A percentile compares a stretch with the other conserved stretches of the same genome.
Conservation (phyloP, 331 rosid genomes). For the Acacia pycnantha region DNA sequence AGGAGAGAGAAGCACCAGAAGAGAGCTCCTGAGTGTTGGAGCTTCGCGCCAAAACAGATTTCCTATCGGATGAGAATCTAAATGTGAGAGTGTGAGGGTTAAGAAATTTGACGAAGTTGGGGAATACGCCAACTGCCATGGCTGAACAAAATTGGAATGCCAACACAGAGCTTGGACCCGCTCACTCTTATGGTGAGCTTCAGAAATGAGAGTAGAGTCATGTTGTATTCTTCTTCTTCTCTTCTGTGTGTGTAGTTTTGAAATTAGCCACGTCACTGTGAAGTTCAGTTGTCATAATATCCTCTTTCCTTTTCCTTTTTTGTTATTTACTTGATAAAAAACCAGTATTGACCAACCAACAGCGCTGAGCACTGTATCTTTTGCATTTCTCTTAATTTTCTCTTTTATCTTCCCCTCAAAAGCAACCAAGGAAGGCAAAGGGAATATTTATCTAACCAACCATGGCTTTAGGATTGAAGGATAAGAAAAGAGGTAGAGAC, state of each 20-base stretch:
- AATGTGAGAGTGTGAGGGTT: slow-evolving; percentile 4
- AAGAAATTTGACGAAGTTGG: not conserved
- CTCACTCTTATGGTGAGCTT: not conserved
- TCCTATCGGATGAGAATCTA: slow-evolving; percentile 22
- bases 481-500: not conserved
- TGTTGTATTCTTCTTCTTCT: not conserved
- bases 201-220: no score
- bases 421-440: no score
- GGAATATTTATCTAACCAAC: no score
- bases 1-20: slow-evolving; percentile 18
- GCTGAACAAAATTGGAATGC: not conserved
- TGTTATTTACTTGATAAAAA: not conserved
- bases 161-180: not conserved
- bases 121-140: slow-evolving; percentile 25
- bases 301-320: not conserved
- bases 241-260: not conserved
- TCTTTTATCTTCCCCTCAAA: no score
- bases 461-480: no score
- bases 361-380: no score
- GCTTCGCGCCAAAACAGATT: slow-evolving; percentile 33
- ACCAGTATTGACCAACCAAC: not conserved
- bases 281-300: not conserved
- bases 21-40: slow-evolving; percentile 26
- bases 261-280: slow-evolving; percentile 35
- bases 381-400: no score